Evolutionary conservation across 345 rosid genomes (phyloP).

Genomic region (Viola odorata): DNA sequence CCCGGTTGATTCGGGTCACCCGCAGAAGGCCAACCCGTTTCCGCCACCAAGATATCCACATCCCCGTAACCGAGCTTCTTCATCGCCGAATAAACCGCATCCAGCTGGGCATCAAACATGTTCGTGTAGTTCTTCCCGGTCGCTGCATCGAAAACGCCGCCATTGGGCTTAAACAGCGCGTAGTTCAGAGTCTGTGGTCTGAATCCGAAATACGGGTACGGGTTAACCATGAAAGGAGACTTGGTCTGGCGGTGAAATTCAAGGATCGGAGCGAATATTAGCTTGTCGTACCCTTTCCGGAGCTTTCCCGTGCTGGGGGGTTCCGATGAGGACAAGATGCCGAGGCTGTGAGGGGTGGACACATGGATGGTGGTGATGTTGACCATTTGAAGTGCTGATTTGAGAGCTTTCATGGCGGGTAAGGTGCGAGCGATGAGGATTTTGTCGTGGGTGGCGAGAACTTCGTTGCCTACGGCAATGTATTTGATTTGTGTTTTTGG

Average conservation of each 20-base stretch:
- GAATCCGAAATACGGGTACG: constrained; percentile 83
- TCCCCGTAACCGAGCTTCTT: constrained; percentile 56
- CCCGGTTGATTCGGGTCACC: constrained; percentile 63
- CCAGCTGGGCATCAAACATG: constrained; percentile 63
- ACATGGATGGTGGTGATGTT: constrained; percentile 47
- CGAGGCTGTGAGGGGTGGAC: constrained; percentile 70
- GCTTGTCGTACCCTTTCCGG: constrained; percentile 56
- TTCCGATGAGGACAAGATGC: constrained; percentile 60
- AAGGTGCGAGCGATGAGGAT: constrained; percentile 47
- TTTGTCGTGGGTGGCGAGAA: constrained; percentile 60
- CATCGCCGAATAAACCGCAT: constrained; percentile 68
- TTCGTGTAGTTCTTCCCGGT: constrained; percentile 60
- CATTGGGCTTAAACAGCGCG: constrained; percentile 60
- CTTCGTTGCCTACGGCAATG: constrained; percentile 72
- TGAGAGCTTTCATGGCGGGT: constrained; percentile 65
- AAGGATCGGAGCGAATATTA: constrained; percentile 63
- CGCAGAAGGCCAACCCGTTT: constrained; percentile 62
- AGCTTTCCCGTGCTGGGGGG: constrained; percentile 72
- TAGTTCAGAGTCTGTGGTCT: constrained; percentile 44
- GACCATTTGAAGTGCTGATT: constrained; percentile 44
- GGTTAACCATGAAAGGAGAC: constrained; percentile 85
- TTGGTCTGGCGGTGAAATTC: constrained; percentile 62
- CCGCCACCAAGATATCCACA: constrained; percentile 57
- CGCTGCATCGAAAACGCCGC: constrained; percentile 39
- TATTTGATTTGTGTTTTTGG: constrained; percentile 46